Percentiles rank a stretch among this genome's conserved stretches.
phyloP scores from a whole-genome alignment of 2,329 filamentous ascomycete species.

The Pseudocercospora vitis region DNA sequence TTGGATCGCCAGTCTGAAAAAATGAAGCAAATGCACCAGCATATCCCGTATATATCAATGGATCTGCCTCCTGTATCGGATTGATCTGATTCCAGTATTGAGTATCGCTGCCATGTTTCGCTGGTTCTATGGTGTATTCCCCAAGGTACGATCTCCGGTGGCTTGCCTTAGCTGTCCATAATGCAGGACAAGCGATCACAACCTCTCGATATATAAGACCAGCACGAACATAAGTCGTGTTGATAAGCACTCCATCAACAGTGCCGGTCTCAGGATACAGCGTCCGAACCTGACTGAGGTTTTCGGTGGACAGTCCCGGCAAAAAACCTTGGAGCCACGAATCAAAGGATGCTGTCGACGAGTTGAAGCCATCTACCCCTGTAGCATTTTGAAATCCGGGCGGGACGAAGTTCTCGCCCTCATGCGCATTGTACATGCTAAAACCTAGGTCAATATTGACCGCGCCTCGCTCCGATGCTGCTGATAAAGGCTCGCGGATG shows the following conservation, averaged over 20 bases:
- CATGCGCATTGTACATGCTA: slow-evolving; percentile 62
- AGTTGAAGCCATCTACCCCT: slow-evolving; percentile 48
- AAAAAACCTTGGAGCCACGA: slow-evolving; percentile 57
- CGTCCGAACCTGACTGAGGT: slow-evolving; percentile 44
- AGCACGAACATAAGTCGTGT: slow-evolving; percentile 54
- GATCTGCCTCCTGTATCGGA: slow-evolving; percentile 52
- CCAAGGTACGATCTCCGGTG: slow-evolving; percentile 52
- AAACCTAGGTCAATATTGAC: slow-evolving; percentile 52
- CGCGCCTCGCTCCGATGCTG: slow-evolving; percentile 40
- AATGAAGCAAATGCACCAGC: slow-evolving; percentile 61
- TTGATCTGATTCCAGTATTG: slow-evolving; percentile 61
- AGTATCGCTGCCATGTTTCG: slow-evolving; percentile 60
- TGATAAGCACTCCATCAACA: slow-evolving; percentile 53
- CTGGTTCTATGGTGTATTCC: slow-evolving; percentile 61
- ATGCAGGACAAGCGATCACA: slow-evolving; percentile 60
- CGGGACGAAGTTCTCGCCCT: slow-evolving; percentile 63
- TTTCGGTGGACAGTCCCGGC: slow-evolving; percentile 46
- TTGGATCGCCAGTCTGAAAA: slow-evolving; percentile 60
- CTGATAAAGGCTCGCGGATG: slow-evolving; percentile 50
- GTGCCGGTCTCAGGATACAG: slow-evolving; percentile 52
- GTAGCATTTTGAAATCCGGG: slow-evolving; percentile 45
- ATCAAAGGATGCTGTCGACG: slow-evolving; percentile 51
- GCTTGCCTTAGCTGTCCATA: slow-evolving; percentile 53
- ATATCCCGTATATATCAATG: slow-evolving; percentile 57
- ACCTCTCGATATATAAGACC: slow-evolving; percentile 60